These are phyloP conservation scores for Aspergillus wentii DNA, from an alignment of 495 filamentous ascomycete species.

Conservation along the genomic window DNA sequence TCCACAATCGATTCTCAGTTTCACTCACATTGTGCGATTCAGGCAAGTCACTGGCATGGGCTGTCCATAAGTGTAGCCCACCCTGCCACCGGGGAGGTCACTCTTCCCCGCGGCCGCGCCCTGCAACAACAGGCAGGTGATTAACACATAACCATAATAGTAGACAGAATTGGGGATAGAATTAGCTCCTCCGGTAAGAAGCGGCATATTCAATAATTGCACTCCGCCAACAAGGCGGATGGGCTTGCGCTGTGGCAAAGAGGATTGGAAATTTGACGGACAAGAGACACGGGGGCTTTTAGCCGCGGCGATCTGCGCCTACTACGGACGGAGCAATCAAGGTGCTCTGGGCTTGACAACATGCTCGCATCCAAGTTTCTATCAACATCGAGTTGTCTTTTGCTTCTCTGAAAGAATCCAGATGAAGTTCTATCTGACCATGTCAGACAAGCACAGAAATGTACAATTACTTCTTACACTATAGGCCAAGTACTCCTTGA, in stretches of 20 bases:
- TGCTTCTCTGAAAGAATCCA: no score
- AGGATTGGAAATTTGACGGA: no score
- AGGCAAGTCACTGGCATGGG: slow-evolving; percentile 62
- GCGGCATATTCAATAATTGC: slow-evolving; percentile 2
- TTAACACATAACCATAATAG: slow-evolving; percentile 8
- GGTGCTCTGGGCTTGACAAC: no score
- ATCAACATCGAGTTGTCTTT: no score
- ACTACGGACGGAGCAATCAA: no score
- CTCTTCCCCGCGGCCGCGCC: slow-evolving; percentile 23
- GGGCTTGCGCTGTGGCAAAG: background rate
- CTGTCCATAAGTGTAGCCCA: slow-evolving; percentile 43
- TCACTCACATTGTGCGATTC: slow-evolving; percentile 60
- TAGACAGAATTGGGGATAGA: slow-evolving; percentile 3
- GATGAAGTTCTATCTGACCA: no score
- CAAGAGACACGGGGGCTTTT: no score
- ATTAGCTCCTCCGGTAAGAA: background rate
- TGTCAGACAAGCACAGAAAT: no score
- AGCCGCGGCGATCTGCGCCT: background rate
- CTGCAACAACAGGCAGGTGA: slow-evolving; percentile 18
- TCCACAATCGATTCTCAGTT: background rate
- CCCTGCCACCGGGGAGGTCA: slow-evolving; percentile 38
- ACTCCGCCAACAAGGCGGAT: slow-evolving; percentile 3
- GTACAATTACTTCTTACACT: no score
- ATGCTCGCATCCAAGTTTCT: no score
- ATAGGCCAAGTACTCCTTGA: no score